Evolutionary conservation across 2,329 filamentous ascomycete genomes (phyloP), one percentile per base, ranked within the genome.

Genomic region (Beauveria pseudobassiana): DNA sequence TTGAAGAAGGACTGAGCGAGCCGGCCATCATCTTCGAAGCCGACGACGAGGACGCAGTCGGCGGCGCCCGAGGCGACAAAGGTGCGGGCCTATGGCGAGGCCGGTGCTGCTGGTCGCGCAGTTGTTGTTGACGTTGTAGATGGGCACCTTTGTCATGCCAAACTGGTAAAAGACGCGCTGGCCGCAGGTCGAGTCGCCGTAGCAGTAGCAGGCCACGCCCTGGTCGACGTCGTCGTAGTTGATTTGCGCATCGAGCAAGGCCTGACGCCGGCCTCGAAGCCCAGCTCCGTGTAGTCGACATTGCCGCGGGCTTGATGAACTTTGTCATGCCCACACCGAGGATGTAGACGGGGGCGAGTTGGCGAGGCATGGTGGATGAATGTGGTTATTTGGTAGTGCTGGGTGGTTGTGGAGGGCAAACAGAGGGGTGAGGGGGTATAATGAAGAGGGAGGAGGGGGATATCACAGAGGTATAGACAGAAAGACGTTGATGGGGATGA

Each of bases 41-140:
- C 95, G 22, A 98, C 86, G 1, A 98, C 93, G 64, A 98, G 79
- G 22, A 96, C 86, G 72, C 91, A 96, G 75, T 96, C 90, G 1
- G 91, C 90, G 16, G 85, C 90, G 40, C 93, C 93, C 68, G 90
- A 83, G 7, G 86, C 82, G 68, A 97, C 87, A 73, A 96, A 82
- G 59, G 87, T 91, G 40, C 92, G 82, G 82, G 2, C 84, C 95
- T 83, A 98, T 88, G 72, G 87, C 87, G 62, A 98, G 79, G 9
- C 93, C 95, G 0, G 93, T 96, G 5, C 88, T 92, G n/a, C 93
- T 95, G 0, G 93, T 98, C 4, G 90, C 91, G 82, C 93, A 98
- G 80, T 97, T 97, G 82, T 98, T 98, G 84, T 97, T 98, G 72
- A 96, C 91, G 72, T 98, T 98, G 82, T 96, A 93, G 73, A 98